Evolutionary conservation across 2,329 filamentous ascomycete genomes (phyloP), one percentile per base, ranked within the genome.

Genomic region (Hymenoscyphus fructigenus): DNA sequence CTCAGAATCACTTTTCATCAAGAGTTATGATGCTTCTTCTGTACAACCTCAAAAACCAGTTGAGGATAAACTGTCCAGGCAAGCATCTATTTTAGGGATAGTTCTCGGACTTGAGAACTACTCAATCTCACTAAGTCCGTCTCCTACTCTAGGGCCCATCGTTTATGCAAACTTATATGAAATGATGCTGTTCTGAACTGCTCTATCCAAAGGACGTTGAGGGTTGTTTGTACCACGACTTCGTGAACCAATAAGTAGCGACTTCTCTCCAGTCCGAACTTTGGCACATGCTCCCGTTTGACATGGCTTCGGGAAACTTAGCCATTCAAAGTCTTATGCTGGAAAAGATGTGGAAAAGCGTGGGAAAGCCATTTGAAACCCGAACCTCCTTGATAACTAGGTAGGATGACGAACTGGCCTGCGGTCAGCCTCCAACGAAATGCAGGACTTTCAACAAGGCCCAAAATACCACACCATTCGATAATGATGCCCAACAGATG

Each of bases 391-490:
- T 53, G 20, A 26, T 12, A 20, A 17, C 7, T 7, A 44, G 41
- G 41, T n/a, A n/a, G 15, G 47, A 53, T 53, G 47, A 53, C 47
- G 47, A 53, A 53, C 47, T 23, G 23, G 12, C 47, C 23, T 53
- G 47, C 47, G 10, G 47, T 53, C 47, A 53, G n/a, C 47, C 47
- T 53, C 47, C n/a, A 53, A 14, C 47, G n/a, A 26, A 53, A 53
- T 53, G 47, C 47, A 53, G 23, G 17, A 12, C 3, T 14, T 53
- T 53, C 10, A 53, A 5, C 47, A 53, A 53, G 12, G 47, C 47
- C n/a, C 23, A 23, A 14, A 23, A 26, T 23, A 53, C 23, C 47
- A 53, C n/a, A 23, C 20, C 20, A 53, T 10, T 53, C 20, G 36
- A 15, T 38, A 14, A 14, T 38, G 36, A 14, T 53, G 47, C 47